These are phyloP conservation scores for Hymenoscyphus infarciens DNA, from an alignment of 2,329 filamentous ascomycete species.

Conservation along the genomic window DNA sequence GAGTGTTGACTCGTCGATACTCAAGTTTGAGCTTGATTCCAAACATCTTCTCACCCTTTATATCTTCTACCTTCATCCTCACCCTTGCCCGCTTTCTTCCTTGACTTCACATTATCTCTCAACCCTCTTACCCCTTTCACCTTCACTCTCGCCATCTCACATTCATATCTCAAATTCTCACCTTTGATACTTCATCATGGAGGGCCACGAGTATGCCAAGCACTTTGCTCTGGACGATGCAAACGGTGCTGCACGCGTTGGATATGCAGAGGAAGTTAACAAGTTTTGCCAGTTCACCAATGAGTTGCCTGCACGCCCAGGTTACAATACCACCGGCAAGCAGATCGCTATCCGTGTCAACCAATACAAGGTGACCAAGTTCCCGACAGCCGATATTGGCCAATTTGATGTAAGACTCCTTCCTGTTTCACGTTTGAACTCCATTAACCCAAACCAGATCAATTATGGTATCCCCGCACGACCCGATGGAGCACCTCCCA, in stretches of 20 bases:
- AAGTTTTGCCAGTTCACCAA: constrained; percentile 23
- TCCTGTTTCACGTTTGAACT: constrained; percentile 8
- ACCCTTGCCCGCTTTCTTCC: not conserved
- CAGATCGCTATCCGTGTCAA: constrained; percentile 61
- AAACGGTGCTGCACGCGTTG: not conserved
- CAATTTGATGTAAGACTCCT: constrained; percentile 74
- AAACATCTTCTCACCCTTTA: constrained; percentile 11
- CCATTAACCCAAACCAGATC: constrained; percentile 47
- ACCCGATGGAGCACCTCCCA: constrained; percentile 53
- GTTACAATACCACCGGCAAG: constrained; percentile 56
- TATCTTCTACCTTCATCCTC: not conserved
- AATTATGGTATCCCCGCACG: constrained; percentile 57
- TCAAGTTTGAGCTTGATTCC: constrained; percentile 15
- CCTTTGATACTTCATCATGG: constrained; percentile 27
- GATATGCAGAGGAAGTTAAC: constrained; percentile 22
- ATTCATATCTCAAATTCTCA: not conserved
- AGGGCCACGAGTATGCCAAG: constrained; percentile 27
- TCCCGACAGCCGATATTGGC: constrained; percentile 60
- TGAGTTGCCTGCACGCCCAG: constrained; percentile 44
- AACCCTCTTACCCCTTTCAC: constrained; percentile 2
- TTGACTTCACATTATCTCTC: constrained; percentile 8
- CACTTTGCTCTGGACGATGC: not conserved
- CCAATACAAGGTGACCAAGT: constrained; percentile 64
- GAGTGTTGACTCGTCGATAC: constrained; percentile 14
- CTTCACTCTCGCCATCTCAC: not conserved